Evolutionary conservation across 2,329 filamentous ascomycete species (phyloP), one percentile per base, ranked within the genome.

Genomic region (Fusarium nanum): DNA sequence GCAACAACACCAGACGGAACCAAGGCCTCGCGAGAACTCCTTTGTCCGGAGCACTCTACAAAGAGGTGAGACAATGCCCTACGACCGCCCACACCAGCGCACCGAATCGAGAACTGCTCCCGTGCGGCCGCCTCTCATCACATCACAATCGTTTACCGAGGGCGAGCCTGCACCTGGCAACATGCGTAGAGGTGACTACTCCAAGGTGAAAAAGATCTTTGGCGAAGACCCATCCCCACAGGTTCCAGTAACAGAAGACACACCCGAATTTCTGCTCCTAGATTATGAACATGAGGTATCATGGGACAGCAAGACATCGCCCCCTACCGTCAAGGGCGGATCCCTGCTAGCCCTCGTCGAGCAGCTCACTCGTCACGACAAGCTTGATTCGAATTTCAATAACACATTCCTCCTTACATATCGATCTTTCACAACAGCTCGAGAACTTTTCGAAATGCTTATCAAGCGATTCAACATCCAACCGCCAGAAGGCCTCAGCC

Each of bases 371-470:
- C 89, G 96, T 50, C 96, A 99, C 77, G 96, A 99, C 81, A 96
- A 97, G 76, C 87, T 97, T 16, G 96, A 98, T 77, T 93, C 94
- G 5, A 95, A 88, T 68, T 98, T 98, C 83, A 98, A 98, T 83
- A 97, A 95, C 76, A 99, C 96, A 1, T 99, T 99, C 85, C 89
- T 99, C 18, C 88, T 99, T 40, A 99, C 96, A 2, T 99, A 99
- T 79, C 89, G 93, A 67, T 99, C 96, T 0, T 99, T 99, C 77
- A 98, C 96, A 0, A 90, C 91, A 5, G 96, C 95, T 1, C 86
- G 91, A 8, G 96, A 98, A 79, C 85, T 99, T 1, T 98, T 98
- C 76, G 94, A 98, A 79, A 87, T 97, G 78, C 84, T 99, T 10
- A 94, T 98, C 12, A 92, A 94, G 78, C 88, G 96, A 56, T 99